Evolutionary conservation across 352 stramenopile species (phyloP), one percentile per base, ranked within the genome.

Genomic region (Pseudoperonospora humuli): DNA sequence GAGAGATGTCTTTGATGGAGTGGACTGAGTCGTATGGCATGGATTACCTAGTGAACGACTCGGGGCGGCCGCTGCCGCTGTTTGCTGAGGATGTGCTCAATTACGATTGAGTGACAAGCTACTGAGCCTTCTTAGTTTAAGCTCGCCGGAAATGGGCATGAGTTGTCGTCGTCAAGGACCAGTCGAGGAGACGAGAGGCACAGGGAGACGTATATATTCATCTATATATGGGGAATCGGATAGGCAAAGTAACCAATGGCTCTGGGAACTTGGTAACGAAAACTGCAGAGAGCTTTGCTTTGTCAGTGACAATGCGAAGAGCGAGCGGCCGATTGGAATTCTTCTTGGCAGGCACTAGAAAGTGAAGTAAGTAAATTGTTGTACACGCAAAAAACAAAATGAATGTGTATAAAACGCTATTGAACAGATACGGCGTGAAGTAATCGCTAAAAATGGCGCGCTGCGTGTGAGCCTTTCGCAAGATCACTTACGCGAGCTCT

Each of bases 11-110:
- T 15, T 46, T 89, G 1, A 64, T 89, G 45, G 77, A 89, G 58
- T 89, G 77, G 72, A 85, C 77, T 2, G 76, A 89, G 44, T 67
- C 68, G 2, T 85, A 84, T 39, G 74, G 74, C 39, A 86, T 89
- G 66, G 77, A 86, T 53, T 86, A 74, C 43, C 65, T 86, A n/a
- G 57, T 84, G 13, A 85, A 80, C 58, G 74, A 89, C 34, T 49
- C 54, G 18, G 62, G 58, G 17, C 65, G 74, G 1, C 53, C 57
- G 1, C 50, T 84, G 17, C 75, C 74, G 19, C 57, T 89, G 20
- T 89, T 86, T 21, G 49, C 54, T 1, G 77, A 84, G 26, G 74
- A 80, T 13, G 55, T 71, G 53, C 50, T 68, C 14, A 67, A 52
- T 32, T 86, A 84, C 28, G 67, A 86, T 11, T 84, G 59, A 72